These are phyloP conservation scores for Penicillium bovifimosum DNA, from an alignment of 495 filamentous ascomycete genomes.

Conservation along the genomic window DNA sequence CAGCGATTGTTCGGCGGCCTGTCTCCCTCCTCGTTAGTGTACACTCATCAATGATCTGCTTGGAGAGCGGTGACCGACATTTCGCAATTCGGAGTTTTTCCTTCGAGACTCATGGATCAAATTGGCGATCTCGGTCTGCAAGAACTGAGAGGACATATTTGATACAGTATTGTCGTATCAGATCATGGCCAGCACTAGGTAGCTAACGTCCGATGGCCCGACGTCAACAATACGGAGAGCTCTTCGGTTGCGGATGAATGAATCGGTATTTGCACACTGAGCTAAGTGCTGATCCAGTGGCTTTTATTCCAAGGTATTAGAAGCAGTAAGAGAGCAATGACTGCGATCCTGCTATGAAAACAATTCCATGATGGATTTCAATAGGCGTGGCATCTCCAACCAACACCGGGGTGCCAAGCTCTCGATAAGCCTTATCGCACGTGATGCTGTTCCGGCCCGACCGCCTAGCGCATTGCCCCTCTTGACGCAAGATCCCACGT, in stretches of 20 bases:
- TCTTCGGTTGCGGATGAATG: neutral
- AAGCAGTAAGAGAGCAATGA: neutral
- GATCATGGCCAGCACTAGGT: conserved; percentile 28
- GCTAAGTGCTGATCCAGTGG: neutral
- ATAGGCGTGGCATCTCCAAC: conserved; percentile 29
- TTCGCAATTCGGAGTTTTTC: conserved; percentile 82
- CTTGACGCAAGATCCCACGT: conserved; percentile 13
- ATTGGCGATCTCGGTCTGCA: conserved; percentile 83
- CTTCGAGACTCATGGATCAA: conserved; percentile 94
- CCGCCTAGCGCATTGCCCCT: conserved; percentile 20
- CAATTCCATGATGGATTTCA: neutral
- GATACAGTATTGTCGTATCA: conserved; percentile 23
- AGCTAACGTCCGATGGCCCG: conserved; percentile 14
- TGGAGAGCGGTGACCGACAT: conserved; percentile 46
- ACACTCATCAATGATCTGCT: neutral
- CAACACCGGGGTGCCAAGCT: conserved; percentile 28
- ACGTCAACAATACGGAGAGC: conserved; percentile 14
- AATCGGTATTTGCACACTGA: neutral
- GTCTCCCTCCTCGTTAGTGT: conserved; percentile 19
- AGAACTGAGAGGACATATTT: conserved; percentile 86
- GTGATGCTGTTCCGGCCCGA: conserved; percentile 17
- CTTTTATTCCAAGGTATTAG: neutral
- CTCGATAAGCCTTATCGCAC: conserved; percentile 31
- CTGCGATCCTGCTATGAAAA: neutral
- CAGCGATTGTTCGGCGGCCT: conserved; percentile 92